Conservation (phyloP, 257 asterid species). For the Scutellaria galericulata region DNA sequence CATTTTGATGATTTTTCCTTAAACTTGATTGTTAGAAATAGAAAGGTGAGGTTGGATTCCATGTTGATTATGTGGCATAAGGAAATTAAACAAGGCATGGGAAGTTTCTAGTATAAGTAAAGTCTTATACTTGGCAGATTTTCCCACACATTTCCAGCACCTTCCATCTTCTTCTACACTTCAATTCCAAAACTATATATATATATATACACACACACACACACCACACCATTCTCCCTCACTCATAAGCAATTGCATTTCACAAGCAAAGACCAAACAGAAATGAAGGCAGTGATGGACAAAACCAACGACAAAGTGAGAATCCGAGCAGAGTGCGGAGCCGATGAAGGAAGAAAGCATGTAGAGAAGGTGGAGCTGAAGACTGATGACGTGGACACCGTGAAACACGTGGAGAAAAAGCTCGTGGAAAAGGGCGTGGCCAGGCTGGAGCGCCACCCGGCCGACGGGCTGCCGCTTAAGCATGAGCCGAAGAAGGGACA, state of each 20-base stretch:
- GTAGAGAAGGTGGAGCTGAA: conserved; percentile 53
- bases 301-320: conserved; percentile 44
- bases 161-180: conserved; percentile 33
- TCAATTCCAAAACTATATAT: conserved; percentile 29
- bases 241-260: neutral
- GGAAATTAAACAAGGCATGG: neutral
- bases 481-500: conserved; percentile 79
- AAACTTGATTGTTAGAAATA: too few species aligned
- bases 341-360: conserved; percentile 55
- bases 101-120: conserved; percentile 42
- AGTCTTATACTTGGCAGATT: neutral
- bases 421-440: conserved; percentile 57
- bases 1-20: too few species aligned
- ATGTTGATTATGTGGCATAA: too few species aligned
- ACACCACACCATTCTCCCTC: neutral
- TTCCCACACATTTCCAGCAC: conserved; percentile 45
- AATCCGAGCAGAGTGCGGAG: conserved; percentile 56
- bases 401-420: conserved; percentile 56
- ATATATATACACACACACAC: neutral
- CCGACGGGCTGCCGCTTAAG: conserved; percentile 72
- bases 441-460: conserved; percentile 75
- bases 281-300: conserved; percentile 56
- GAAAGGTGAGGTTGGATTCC: too few species aligned
- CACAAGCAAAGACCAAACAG: neutral
- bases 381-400: conserved; percentile 47